Percentiles rank a stretch among this genome's conserved stretches.
Conservation (phyloP, 352 stramenopile species). For the Pilasporangium apinafurcum region DNA sequence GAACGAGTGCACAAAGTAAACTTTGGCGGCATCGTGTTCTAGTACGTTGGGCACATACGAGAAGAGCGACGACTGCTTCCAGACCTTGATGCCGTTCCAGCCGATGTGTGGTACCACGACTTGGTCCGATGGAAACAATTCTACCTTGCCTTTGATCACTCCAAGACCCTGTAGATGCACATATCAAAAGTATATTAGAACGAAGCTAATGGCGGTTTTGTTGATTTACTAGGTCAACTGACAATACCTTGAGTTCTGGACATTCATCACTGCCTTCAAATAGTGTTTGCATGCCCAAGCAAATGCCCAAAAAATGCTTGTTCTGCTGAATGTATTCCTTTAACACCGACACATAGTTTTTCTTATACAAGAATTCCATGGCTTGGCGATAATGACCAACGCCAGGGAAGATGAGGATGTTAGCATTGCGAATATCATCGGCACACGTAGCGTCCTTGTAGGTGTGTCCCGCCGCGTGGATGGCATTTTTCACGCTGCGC, state of each 20-base stretch:
- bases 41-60: slow-evolving; percentile 26
- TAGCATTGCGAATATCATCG: slow-evolving; percentile 87
- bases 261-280: slow-evolving; percentile 96
- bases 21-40: slow-evolving; percentile 30
- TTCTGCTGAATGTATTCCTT: slow-evolving; percentile 78
- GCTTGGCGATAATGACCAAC: slow-evolving; percentile 81
- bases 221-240: no score
- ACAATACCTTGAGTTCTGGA: slow-evolving; percentile 41
- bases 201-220: no score
- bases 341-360: slow-evolving; percentile 87
- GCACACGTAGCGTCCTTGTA: slow-evolving; percentile 84
- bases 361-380: slow-evolving; percentile 90
- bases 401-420: slow-evolving; percentile 85
- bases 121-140: slow-evolving; percentile 79
- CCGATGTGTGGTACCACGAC: slow-evolving; percentile 95
- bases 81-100: slow-evolving; percentile 94
- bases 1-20: slow-evolving; percentile 99
- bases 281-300: slow-evolving; percentile 97
- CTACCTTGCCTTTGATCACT: slow-evolving; percentile 90
- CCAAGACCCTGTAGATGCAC: slow-evolving; percentile 71
- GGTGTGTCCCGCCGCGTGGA: slow-evolving; percentile 84
- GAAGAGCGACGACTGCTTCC: slow-evolving; percentile 82
- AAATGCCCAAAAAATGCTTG: slow-evolving; percentile 96
- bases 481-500: slow-evolving; percentile 95
- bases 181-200: no score